Evolutionary conservation across 202 grass and related monocot species (phyloP), one percentile per base, ranked within the genome.

Genomic region (Sporobolus alterniflorus): DNA sequence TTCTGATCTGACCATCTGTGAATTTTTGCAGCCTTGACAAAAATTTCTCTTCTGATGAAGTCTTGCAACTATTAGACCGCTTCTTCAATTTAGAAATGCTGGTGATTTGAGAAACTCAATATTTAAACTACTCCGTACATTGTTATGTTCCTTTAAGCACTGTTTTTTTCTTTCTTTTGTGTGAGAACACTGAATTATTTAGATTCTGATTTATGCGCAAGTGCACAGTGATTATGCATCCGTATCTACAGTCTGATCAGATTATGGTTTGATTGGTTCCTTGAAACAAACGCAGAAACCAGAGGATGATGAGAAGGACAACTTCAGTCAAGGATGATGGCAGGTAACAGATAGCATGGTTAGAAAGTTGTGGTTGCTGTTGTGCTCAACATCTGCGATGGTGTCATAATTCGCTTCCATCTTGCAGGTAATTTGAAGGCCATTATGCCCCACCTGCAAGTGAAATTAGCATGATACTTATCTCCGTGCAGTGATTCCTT

Each of bases 1-100:
- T 63, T 79, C 50, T 14, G 12, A 15, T 9, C 28, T 90, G 33
- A 82, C 24, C 14, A 28, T 16, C 14, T 82, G 21, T 65, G 36
- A 75, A 64, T 79, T 87, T 1, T 69, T 89, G 50, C 90, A 99
- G 96, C 62, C 81, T 99, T 44, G 89, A 92, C 39, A 89, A 91
- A 39, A 82, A 90, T 28, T 99, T 99, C 83, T 85, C 96, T 43
- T 65, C 91, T 11, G 91, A 92, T 16, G 96, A 99, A 80, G 87
- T 99, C 34, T 67, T 99, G 81, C 96, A 96, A 71, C 86, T 99
- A 21, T 36, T 99, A 69, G 94, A 92, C 66, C 91, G 88, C 34
- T 96, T 99, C 87, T 99, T 92, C 81, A 99, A 99, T 88, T 75
- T 99, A 76, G 93, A 99, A 83, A 90, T 94, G 91, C 82, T 99